Evolutionary conservation across 495 filamentous ascomycete genomes (phyloP), one percentile per base, ranked within the genome.

Genomic region (Staphylotrichum tortipilum): DNA sequence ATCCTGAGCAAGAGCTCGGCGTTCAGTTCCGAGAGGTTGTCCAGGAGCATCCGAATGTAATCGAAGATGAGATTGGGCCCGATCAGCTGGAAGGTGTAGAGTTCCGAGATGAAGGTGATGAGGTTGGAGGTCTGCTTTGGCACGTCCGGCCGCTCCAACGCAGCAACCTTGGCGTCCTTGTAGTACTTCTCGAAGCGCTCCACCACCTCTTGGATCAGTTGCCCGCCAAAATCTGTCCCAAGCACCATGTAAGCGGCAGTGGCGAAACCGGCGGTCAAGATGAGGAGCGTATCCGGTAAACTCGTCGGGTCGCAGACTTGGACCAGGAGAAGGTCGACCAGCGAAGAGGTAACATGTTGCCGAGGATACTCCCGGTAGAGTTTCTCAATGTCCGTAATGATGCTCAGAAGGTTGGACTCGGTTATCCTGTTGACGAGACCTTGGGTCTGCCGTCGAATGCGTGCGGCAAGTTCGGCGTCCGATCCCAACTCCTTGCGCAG

Each of bases 391-490:
- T 94, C 88, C 3, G 73, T 69, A 7, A 95, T 68, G 42, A 96
- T 91, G 12, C 84, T 79, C 6, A 92, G 63, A 53, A 97, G 62
- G 57, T 88, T 96, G 3, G 88, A 81, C 61, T 96, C 90, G 1
- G 94, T 95, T 35, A 98, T 68, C 59, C 90, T 84, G 70, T 98
- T 98, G 52, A 97, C 73, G 9, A 92, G 74, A 63, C 92, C 92
- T 55, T 95, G 88, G 14, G 84, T 77, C 60, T 91, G 85, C 43
- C 89, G 79, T 42, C 79, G 80, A 35, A 98, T 67, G 18, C 84
- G 81, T 6, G 75, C 72, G 7, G 86, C 73, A 28, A 78, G 72
- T 61, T 95, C 88, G 1, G 75, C 71, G 42, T 86, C 82, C 1
- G 79, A 80, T 10, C 76, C 69, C 0, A 73, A 66, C 23, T 72